Base-by-base conservation (phyloP, 1,139 yeast genomes). In the Yamadazyma oceani region DNA sequence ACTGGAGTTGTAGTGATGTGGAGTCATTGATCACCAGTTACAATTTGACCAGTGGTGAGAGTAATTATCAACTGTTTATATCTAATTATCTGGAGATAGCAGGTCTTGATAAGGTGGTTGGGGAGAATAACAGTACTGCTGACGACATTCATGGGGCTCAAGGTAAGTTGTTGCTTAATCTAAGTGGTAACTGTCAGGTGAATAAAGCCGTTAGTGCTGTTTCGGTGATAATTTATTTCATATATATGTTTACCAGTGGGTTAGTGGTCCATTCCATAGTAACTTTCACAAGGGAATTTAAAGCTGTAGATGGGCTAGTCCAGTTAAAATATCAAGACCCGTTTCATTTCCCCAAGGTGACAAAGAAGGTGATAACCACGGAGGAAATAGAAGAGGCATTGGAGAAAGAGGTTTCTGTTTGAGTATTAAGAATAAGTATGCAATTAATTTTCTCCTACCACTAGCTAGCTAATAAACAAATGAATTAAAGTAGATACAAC, bases 141-240 rank as follows among this genome's bases (percentile, higher is more conserved):
- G n/a, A 19, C n/a, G 11, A 29, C 4, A 15, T 21, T n/a, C 23
- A 11, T 4, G 25, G 11, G 6, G 19, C 11, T n/a, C 44, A 41
- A 23, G 26, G 31, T 17, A 24, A 41, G 15, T 33, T 48, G 13
- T 30, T 45, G 22, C 13, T 47, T 13, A 30, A 39, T 8, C 32
- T 48, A 11, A 36, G 44, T 11, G 21, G 25, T 6, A 41, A 47
- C 32, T 48, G 52, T 36, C 38, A 40, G 25, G 31, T 28, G 16
- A 46, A 45, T 32, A 47, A 47, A 31, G 52, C 49, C 1, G 13
- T 39, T 2, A 40, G 38, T 16, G 46, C 38, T 9, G 12, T 47
- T 4, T 34, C 39, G 17, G 40, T 37, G 4, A 11, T 48, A 17
- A 44, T 38, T 7, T 40, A 40, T 24, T 34, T 46, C n/a, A 30